Conservation (phyloP, 1,139 yeast genomes). For the Ogataea hybrid region DNA sequence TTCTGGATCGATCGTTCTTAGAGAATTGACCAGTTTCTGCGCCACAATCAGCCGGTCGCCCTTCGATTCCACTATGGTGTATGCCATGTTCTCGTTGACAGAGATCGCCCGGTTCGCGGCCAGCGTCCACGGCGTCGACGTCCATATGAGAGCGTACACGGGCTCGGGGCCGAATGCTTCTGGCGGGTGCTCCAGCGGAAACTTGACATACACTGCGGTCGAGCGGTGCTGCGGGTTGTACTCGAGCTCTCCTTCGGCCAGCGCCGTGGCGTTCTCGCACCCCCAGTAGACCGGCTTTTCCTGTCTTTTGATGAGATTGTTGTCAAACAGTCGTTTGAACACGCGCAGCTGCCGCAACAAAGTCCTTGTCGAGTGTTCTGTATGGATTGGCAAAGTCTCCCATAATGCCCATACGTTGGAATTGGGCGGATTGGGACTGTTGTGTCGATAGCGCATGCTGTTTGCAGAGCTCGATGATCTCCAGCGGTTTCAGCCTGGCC, state of each 20-base stretch:
- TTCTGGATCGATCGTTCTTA: slow-evolving; percentile 31
- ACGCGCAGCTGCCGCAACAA: slow-evolving; percentile 73
- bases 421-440: slow-evolving; percentile 58
- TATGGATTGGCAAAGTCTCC: slow-evolving; percentile 77
- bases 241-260: slow-evolving; percentile 95
- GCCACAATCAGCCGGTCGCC: slow-evolving; percentile 52
- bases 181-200: slow-evolving; percentile 40
- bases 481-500: slow-evolving; percentile 39
- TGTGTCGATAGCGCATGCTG: slow-evolving; percentile 68
- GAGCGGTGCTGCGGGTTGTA: slow-evolving; percentile 74
- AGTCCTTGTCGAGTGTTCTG: slow-evolving; percentile 65
- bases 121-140: slow-evolving; percentile 98
- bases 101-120: slow-evolving; percentile 87
- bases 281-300: slow-evolving; percentile 98
- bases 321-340: slow-evolving; percentile 62
- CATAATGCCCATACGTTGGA: slow-evolving; percentile 72
- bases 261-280: slow-evolving; percentile 86
- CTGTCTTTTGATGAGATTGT: slow-evolving; percentile 74
- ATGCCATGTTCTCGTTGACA: slow-evolving; percentile 55
- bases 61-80: slow-evolving; percentile 47
- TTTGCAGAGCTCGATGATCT: slow-evolving; percentile 63
- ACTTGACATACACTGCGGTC: slow-evolving; percentile 67
- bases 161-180: neutral
- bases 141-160: slow-evolving; percentile 66
- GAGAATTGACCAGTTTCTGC: slow-evolving; percentile 35